These are phyloP conservation scores for Puya raimondii DNA, from an alignment of 176 grass and related monocot species.

Conservation along the genomic window DNA sequence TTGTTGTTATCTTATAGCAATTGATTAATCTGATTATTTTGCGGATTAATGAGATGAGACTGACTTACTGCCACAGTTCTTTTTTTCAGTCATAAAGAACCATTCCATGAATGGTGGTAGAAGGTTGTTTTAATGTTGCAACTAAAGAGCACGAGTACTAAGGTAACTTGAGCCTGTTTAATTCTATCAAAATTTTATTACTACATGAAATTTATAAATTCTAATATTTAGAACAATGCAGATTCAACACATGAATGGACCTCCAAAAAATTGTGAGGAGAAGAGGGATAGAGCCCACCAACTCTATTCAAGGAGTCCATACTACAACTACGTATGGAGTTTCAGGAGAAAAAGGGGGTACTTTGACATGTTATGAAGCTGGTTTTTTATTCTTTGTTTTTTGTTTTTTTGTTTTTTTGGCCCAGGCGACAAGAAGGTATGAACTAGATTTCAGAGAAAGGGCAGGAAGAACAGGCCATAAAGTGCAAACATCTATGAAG, in stretches of 20 bases:
- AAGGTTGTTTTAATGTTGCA: no score
- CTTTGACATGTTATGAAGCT: neutral
- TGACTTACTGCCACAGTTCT: no score
- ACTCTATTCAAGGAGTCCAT: constrained; percentile 64
- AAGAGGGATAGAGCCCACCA: constrained; percentile 48
- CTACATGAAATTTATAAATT: neutral
- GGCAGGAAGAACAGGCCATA: constrained; percentile 69
- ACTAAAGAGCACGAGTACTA: constrained; percentile 41
- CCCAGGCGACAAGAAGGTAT: constrained; percentile 59
- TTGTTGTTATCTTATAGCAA: no score
- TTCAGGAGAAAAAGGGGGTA: neutral
- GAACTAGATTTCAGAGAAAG: constrained; percentile 94
- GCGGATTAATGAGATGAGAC: no score
- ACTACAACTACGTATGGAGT: constrained; percentile 63
- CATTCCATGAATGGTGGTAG: no score
- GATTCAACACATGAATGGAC: constrained; percentile 69
- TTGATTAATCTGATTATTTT: no score
- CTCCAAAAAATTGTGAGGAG: constrained; percentile 67
- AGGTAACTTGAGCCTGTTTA: constrained; percentile 17
- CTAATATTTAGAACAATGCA: constrained; percentile 12
- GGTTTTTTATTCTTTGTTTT: neutral
- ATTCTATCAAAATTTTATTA: neutral
- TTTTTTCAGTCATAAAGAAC: no score
- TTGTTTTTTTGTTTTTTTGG: no score
- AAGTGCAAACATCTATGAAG: constrained; percentile 82